Evolutionary conservation across 768 basidiomycete species (phyloP), one percentile per base, ranked within the genome.

Genomic region (Cubamyces sp.): DNA sequence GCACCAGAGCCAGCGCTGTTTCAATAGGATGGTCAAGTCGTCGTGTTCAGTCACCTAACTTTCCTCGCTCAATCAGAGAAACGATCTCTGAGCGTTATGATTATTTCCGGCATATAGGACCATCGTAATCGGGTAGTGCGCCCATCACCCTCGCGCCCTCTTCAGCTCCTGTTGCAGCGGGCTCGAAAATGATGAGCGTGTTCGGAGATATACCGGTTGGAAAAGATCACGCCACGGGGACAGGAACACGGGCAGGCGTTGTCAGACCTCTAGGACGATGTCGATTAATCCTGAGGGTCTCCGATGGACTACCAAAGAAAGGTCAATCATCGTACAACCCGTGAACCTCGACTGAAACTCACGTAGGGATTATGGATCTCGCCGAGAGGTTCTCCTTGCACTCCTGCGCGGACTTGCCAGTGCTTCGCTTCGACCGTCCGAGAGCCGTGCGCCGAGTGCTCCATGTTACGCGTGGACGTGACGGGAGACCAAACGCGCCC

Each of bases 361-460:
- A 91, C 90, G 82, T 87, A 21, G 63, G 63, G 74, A 78, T 80
- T 58, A 84, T 74, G 34, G 70, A 64, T 65, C 78, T 70, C 69
- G 75, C 71, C 60, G 75, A 54, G 53, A 30, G 83, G 66, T 82
- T 82, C 61, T 84, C 86, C 49, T 76, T 76, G 69, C 77, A 54
- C 73, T 82, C 65, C 49, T 57, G 61, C 69, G 74, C 73, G 59
- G 74, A 74, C 78, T 86, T 73, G 30, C 81, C 82, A 0, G 74
- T 78, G 66, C 80, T 84, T 39, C 85, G 82, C 75, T 90, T 91
- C 43, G 85, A 75, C 85, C 82, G 86, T 1, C 88, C 89, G 1
- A 84, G 76, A 0, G 83, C 82, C 0, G 76, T 78, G n/a, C 87
- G 79, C 14, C 87, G 78, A 0, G 83, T 77, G n/a, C 76, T 79